Conservation (phyloP, 2,329 filamentous ascomycete species). For the Aspergillus brunneoviolaceus region DNA sequence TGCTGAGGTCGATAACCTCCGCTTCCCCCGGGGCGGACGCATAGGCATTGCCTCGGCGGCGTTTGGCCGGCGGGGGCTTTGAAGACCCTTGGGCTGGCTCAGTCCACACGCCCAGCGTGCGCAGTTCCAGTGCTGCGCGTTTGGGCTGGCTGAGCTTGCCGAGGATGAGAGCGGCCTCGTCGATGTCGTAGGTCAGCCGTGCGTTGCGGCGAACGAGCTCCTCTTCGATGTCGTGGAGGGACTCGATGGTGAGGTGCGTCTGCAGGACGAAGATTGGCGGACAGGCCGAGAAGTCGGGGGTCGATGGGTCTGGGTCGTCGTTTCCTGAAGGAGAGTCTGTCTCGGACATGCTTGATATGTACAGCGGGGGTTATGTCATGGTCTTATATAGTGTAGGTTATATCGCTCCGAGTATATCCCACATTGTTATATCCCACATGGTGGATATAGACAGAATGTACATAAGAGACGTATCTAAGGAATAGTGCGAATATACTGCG, state of each 20-base stretch:
- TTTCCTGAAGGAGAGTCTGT: slow-evolving; percentile 17
- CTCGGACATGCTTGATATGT: slow-evolving; percentile 8
- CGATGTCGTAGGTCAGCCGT: slow-evolving; percentile 67
- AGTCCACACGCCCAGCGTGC: slow-evolving; percentile 61
- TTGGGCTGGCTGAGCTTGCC: slow-evolving; percentile 69
- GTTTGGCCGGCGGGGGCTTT: slow-evolving; percentile 27
- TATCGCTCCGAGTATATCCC: too few species aligned
- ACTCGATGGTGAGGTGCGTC: slow-evolving; percentile 64
- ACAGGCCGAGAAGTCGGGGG: slow-evolving; percentile 33
- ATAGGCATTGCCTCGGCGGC: slow-evolving; percentile 20
- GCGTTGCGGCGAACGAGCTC: slow-evolving; percentile 56
- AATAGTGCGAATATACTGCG: too few species aligned
- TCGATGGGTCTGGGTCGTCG: slow-evolving; percentile 14
- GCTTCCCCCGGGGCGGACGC: not conserved
- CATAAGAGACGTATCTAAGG: too few species aligned
- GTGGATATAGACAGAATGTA: too few species aligned
- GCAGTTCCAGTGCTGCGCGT: slow-evolving; percentile 75
- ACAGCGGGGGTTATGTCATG: not conserved
- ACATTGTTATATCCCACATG: too few species aligned
- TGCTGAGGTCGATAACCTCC: slow-evolving; percentile 30
- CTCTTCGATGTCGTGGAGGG: slow-evolving; percentile 64
- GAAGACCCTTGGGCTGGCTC: slow-evolving; percentile 24
- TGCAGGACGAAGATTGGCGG: slow-evolving; percentile 73
- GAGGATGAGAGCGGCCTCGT: slow-evolving; percentile 71
- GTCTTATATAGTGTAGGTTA: too few species aligned